Evolutionary conservation across 805 yeast species (phyloP), one percentile per base, ranked within the genome.

Genomic region (Lipomyces anomalus): DNA sequence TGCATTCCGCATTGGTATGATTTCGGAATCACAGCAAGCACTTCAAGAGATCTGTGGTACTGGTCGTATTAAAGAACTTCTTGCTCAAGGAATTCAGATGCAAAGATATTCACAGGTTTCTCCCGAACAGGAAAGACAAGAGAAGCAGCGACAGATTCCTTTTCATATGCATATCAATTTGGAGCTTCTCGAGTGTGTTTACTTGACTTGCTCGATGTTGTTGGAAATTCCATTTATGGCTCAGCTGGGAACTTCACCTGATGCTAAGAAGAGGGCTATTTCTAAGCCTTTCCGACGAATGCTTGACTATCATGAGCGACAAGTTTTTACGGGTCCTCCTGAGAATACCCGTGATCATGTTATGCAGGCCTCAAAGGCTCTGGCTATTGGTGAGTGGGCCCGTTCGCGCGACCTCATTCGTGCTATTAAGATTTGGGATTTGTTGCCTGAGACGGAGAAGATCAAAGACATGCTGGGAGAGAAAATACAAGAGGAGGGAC

Each of bases 81-180:
- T 92, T 52, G 97, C 97, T 49, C 98, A 90, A 72, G 94, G 95
- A 43, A 72, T 78, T 60, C 82, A 82, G 64, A 47, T 52, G 40
- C 61, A 56, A 38, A 82, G 88, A 67, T 80, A 75, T 64, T 72
- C 76, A 44, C 77, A 74, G 59, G 71, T 73, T 16, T 64, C 79
- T 22, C 67, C 73, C 38, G 61, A 57, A 39, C 61, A 56, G 37
- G 61, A 57, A 42, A 41, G 47, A 18, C 76, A 74, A 50, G 95
- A 84, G 61, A 78, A 74, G 60, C 90, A 82, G 68, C 80, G 89
- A 64, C 76, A 88, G 64, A 74, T 92, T 64, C 99, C 99, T 48
- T 92, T 84, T 82, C 98, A 92, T 70, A 88, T 87, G 84, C 99
- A 92, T 70, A 90, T 92, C 67, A 92, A 92, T 69, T 73, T 90